A percentile compares a stretch with the other conserved stretches of the same genome.
Conservation (phyloP, 306 rosid genomes). For the Vigna trinervia region DNA sequence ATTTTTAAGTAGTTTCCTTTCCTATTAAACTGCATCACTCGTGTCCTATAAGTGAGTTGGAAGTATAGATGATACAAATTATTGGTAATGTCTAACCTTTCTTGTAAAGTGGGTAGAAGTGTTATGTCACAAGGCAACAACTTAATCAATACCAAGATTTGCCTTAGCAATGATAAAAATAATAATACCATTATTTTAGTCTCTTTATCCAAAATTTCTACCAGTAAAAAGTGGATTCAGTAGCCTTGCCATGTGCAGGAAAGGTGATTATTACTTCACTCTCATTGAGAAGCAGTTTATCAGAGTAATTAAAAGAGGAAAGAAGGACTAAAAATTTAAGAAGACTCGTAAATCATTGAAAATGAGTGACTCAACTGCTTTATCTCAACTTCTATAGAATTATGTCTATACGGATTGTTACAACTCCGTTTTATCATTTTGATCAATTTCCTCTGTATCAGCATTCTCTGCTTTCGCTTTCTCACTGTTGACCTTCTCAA, state of each 20-base stretch:
- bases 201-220: background rate
- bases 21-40: no score
- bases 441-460: conserved; percentile 42
- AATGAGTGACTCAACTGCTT: conserved; percentile 4
- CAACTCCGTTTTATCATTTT: conserved; percentile 62
- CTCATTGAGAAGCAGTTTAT: conserved; percentile 14
- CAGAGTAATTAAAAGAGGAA: conserved; percentile 5
- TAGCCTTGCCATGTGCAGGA: no score
- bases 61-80: no score
- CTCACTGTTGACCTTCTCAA: conserved; percentile 58
- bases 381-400: conserved; percentile 32
- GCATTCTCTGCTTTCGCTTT: conserved; percentile 49
- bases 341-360: background rate
- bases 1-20: no score
- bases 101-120: background rate
- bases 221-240: conserved; percentile 2
- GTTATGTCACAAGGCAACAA: no score
- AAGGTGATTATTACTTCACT: conserved; percentile 4
- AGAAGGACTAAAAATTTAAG: conserved; percentile 16
- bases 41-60: no score
- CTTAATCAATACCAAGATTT: no score
- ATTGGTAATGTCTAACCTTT: no score
- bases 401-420: conserved; percentile 40
- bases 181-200: background rate
- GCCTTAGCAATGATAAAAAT: no score